Base-by-base conservation (phyloP, 108 stramenopile species). In the Epipyxis sp. region DNA sequence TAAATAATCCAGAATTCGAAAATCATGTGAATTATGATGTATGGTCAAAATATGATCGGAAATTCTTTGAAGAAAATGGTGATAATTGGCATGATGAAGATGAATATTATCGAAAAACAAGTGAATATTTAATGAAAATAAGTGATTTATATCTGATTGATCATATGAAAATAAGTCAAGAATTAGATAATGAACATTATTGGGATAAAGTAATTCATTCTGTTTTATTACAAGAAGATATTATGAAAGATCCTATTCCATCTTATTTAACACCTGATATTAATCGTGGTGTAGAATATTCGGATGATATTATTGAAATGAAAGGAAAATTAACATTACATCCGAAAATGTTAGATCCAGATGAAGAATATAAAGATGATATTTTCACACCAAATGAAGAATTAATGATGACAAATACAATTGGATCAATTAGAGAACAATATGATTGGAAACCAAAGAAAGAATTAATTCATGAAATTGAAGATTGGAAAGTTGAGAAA, bases 301-400 rank as follows among this genome's bases (percentile, higher is more conserved):
- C 61, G 25, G 61, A 65, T 37, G 61, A 65, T 10, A 32, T 65
- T 32, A 35, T 65, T 65, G 61, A 65, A 37, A 35, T 65, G 61
- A 65, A 65, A 37, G 34, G 35, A 32, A 37, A 37, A 37, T 32
- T 29, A 35, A 65, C 10, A 32, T 65, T 65, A 37, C 35, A 65
- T 65, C 61, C 61, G 3, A 10, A 29, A 37, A 6, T 65, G 3
- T 16, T 32, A 65, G 61, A 65, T 29, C 46, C 46, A 13, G 46
- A 6, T 50, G 20, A 13, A 13, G 34, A 3, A 3, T 65, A 35
- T 65, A 32, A 16, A 29, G 34, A 65, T 65, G 61, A 65, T 65
- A 35, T 32, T 65, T 65, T 65, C 61, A 37, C 27, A 6, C 35
- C 35, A 37, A 37, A 10, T 32, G 34, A 10, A 37, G 61, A 65